Percentiles rank a stretch among this genome's conserved stretches.
These are phyloP conservation scores for Lactarius psammicola DNA, from an alignment of 768 basidiomycete species.

Conservation along the genomic window DNA sequence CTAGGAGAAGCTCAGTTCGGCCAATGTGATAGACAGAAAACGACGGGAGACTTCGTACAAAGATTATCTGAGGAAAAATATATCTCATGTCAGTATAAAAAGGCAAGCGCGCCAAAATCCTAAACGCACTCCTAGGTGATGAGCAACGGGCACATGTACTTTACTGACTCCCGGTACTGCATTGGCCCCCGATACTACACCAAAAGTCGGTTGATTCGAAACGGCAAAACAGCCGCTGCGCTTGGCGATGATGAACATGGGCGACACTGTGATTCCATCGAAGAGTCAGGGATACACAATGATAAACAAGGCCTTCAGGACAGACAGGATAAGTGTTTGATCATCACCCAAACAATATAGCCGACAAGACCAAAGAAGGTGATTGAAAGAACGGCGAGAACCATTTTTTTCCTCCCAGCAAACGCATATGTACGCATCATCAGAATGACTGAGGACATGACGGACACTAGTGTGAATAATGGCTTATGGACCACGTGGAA, in stretches of 20 bases:
- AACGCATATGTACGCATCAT: conserved; percentile 29
- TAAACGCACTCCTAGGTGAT: conserved; percentile 22
- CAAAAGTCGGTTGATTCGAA: neutral
- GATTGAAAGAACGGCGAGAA: conserved; percentile 14
- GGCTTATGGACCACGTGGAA: neutral
- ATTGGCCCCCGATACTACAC: neutral
- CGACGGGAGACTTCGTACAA: conserved; percentile 1
- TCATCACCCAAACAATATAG: conserved; percentile 14
- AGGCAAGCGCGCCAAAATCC: neutral
- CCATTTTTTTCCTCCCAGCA: conserved; percentile 3
- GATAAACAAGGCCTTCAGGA: neutral
- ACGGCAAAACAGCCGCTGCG: conserved; percentile 15
- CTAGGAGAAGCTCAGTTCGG: neutral
- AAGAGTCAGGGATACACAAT: neutral
- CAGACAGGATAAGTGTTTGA: conserved; percentile 10
- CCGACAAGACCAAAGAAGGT: conserved; percentile 7
- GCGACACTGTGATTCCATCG: conserved; percentile 8
- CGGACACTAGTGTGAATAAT: neutral
- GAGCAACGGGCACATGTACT: neutral
- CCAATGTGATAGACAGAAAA: neutral
- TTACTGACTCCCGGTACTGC: fast-evolving
- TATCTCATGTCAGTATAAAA: neutral
- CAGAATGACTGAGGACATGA: conserved; percentile 20
- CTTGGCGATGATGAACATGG: neutral
- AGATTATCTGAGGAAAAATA: conserved; percentile 7